Percentiles rank a stretch among this genome's conserved stretches.
phyloP scores from a whole-genome alignment of 2,329 filamentous ascomycete genomes.

The Exophiala xenobiotica region DNA sequence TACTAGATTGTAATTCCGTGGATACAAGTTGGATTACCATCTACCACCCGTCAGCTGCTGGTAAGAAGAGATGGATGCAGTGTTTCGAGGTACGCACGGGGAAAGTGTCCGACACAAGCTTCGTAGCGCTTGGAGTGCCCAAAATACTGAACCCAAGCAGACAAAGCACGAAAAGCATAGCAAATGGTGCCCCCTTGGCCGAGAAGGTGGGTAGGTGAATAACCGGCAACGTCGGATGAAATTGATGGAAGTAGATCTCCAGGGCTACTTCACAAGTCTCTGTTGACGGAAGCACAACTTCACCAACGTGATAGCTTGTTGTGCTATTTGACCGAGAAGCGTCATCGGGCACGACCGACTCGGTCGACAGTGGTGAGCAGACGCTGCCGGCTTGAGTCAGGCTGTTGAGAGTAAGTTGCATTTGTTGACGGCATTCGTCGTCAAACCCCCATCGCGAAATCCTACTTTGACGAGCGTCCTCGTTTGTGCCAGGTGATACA shows the following conservation, averaged over 20 bases:
- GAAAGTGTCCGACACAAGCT: background rate
- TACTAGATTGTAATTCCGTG: background rate
- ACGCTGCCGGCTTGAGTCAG: background rate
- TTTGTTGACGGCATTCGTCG: background rate
- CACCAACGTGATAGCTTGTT: background rate
- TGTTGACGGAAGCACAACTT: background rate
- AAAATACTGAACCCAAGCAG: background rate
- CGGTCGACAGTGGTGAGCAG: background rate
- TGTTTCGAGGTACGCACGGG: background rate
- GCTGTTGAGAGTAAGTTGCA: background rate
- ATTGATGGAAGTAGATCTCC: background rate
- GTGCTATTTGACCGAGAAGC: background rate
- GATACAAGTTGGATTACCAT: background rate
- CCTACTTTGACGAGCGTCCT: background rate
- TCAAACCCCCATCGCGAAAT: background rate
- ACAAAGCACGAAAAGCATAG: background rate
- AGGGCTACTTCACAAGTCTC: background rate
- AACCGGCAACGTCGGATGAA: background rate
- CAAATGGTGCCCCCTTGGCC: background rate
- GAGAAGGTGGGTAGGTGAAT: background rate
- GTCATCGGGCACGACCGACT: background rate
- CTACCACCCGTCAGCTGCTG: background rate
- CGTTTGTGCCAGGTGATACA: background rate
- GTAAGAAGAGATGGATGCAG: background rate
- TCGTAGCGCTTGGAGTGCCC: background rate